Percentiles rank a stretch among this genome's conserved stretches.
Evolutionary conservation across 1,139 yeast genomes (phyloP).

Genomic region (Hyphopichia wangnamkhiaoensis): DNA sequence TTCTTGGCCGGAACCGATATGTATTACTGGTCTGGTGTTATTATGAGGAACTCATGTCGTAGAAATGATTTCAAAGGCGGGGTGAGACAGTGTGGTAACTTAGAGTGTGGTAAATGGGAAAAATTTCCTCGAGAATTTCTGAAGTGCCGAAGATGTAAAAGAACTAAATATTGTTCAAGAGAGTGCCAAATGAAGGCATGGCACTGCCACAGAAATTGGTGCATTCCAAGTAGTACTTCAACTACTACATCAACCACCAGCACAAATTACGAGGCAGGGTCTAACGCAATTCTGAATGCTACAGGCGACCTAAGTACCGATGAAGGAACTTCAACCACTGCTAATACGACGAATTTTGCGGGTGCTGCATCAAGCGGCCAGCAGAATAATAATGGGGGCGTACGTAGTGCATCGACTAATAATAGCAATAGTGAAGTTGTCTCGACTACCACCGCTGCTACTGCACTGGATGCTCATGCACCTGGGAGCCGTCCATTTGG

Average conservation of each 20-base stretch:
- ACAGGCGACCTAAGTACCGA: not conserved
- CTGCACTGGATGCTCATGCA: too few relatives aligned
- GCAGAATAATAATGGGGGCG: too few relatives aligned
- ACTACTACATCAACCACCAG: constrained; percentile 9
- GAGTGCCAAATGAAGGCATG: constrained; percentile 92
- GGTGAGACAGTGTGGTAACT: constrained; percentile 91
- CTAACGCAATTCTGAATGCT: not conserved
- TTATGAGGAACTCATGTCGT: constrained; percentile 92
- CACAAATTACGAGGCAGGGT: not conserved
- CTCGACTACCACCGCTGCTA: too few relatives aligned
- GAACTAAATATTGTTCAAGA: constrained; percentile 92
- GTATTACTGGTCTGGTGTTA: constrained; percentile 96
- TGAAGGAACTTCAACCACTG: too few relatives aligned
- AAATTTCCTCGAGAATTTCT: constrained; percentile 86
- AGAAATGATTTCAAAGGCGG: constrained; percentile 87
- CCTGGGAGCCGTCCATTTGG: too few relatives aligned
- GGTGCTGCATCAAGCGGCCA: too few relatives aligned
- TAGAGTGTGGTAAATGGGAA: constrained; percentile 97
- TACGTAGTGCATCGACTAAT: too few relatives aligned
- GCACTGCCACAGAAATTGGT: constrained; percentile 95
- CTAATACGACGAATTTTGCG: too few relatives aligned
- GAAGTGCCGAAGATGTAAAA: constrained; percentile 89
- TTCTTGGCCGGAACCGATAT: constrained; percentile 72
- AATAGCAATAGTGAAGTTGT: too few relatives aligned
- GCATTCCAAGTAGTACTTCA: constrained; percentile 53